Evolutionary conservation across 805 yeast genomes (phyloP).

Genomic region (Candida mattraensis): DNA sequence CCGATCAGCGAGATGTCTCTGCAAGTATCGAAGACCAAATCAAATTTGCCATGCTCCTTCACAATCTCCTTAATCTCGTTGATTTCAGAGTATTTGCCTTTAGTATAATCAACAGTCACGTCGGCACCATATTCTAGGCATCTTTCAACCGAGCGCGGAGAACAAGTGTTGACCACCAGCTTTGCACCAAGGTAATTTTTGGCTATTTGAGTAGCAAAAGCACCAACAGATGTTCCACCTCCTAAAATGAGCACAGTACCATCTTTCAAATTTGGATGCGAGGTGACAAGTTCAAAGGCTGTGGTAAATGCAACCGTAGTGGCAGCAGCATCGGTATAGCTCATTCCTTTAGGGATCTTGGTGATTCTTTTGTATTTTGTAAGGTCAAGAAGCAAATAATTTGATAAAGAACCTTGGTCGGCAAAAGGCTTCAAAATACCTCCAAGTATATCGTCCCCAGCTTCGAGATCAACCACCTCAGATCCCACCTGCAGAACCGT

Average conservation of each 20-base stretch:
- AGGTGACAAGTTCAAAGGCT: conserved; percentile 39
- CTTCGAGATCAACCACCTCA: conserved; percentile 9
- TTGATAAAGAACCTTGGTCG: conserved; percentile 41
- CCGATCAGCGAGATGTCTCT: conserved; percentile 56
- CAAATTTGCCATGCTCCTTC: conserved; percentile 48
- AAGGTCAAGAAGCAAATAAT: conserved; percentile 45
- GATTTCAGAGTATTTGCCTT: conserved; percentile 37
- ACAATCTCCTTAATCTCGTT: conserved; percentile 35
- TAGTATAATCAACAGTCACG: conserved; percentile 55
- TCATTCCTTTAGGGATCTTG: conserved; percentile 47
- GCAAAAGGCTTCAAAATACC: conserved; percentile 1
- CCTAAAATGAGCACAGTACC: conserved; percentile 64
- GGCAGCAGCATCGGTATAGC: conserved; percentile 60
- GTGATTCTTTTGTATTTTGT: conserved; percentile 33
- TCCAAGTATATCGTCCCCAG: conserved; percentile 23
- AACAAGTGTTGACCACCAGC: conserved; percentile 52
- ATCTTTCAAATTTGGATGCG: conserved; percentile 35
- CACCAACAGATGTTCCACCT: conserved; percentile 71
- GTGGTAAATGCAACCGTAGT: conserved; percentile 66
- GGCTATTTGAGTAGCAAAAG: conserved; percentile 54
- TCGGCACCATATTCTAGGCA: conserved; percentile 50
- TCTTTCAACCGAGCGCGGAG: conserved; percentile 36
- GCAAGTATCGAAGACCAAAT: conserved; percentile 62
- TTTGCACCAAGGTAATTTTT: conserved; percentile 46
- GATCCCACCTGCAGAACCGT: conserved; percentile 18